Evolutionary conservation across 805 yeast genomes (phyloP).

Genomic region (Candida namnaoensis): DNA sequence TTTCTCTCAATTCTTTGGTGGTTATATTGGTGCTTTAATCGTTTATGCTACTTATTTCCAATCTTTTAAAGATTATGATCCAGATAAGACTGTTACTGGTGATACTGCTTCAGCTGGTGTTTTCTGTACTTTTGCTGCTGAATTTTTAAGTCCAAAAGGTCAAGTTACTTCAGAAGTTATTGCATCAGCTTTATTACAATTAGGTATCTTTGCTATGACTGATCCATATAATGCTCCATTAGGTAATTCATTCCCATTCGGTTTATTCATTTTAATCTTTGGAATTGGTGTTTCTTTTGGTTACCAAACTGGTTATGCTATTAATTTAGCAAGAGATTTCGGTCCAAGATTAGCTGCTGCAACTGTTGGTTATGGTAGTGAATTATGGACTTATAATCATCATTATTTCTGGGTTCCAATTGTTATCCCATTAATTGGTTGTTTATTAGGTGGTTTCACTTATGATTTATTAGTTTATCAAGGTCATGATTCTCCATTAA

Average conservation of each 20-base stretch:
- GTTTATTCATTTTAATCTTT: slow-evolving; percentile 34
- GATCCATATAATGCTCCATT: slow-evolving; percentile 41
- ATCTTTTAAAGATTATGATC: slow-evolving; percentile 28
- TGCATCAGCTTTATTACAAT: slow-evolving; percentile 33
- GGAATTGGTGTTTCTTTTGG: slow-evolving; percentile 40
- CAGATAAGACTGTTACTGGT: slow-evolving; percentile 19
- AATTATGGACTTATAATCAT: slow-evolving; percentile 27
- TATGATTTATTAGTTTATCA: slow-evolving; percentile 43
- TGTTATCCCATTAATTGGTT: slow-evolving; percentile 40
- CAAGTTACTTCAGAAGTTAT: slow-evolving; percentile 40
- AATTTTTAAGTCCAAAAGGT: slow-evolving; percentile 30
- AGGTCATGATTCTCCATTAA: slow-evolving; percentile 44
- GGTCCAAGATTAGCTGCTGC: slow-evolving; percentile 43
- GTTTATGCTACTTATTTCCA: slow-evolving; percentile 35
- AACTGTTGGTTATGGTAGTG: slow-evolving; percentile 36
- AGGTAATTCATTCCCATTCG: slow-evolving; percentile 36
- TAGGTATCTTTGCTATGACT: slow-evolving; percentile 40
- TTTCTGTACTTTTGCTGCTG: slow-evolving; percentile 37
- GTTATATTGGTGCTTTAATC: slow-evolving; percentile 35
- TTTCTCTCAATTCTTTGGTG: slow-evolving; percentile 40
- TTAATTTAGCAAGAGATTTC: slow-evolving; percentile 47
- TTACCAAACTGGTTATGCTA: slow-evolving; percentile 45
- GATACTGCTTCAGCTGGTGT: slow-evolving; percentile 29
- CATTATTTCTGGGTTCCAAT: slow-evolving; percentile 47
- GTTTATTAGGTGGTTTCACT: slow-evolving; percentile 37